Evolutionary conservation across 2,329 filamentous ascomycete genomes (phyloP).

Genomic region (Pseudocercospora fijiensis): DNA sequence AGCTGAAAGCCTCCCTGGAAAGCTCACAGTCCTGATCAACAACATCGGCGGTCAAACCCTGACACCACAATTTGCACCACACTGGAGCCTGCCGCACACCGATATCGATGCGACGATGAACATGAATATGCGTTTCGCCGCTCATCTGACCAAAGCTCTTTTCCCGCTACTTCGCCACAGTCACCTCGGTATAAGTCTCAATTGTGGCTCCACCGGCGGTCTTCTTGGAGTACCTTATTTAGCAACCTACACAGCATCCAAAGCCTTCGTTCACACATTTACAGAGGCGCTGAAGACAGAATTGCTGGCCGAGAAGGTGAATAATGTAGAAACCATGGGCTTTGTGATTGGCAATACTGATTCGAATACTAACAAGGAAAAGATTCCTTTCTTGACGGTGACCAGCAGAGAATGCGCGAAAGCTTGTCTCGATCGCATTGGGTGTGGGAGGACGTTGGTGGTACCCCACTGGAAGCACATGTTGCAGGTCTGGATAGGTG

Average conservation of each 20-base stretch:
- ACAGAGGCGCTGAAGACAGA: conserved; percentile 37
- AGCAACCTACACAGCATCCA: conserved; percentile 45
- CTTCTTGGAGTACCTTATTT: conserved; percentile 47
- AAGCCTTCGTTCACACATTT: conserved; percentile 46
- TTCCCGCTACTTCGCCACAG: conserved; percentile 45
- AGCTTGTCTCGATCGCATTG: conserved; percentile 6
- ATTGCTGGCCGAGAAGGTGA: neutral
- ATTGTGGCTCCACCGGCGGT: conserved; percentile 49
- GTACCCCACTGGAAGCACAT: conserved; percentile 6
- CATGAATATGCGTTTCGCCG: conserved; percentile 51
- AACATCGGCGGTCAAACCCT: conserved; percentile 49
- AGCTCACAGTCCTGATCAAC: conserved; percentile 55
- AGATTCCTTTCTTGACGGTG: conserved; percentile 10
- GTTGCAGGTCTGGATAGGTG: neutral
- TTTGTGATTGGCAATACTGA: conserved; percentile 6
- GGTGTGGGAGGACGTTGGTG: neutral
- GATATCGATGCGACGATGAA: conserved; percentile 45
- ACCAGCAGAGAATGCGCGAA: conserved; percentile 3
- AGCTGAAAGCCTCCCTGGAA: conserved; percentile 15
- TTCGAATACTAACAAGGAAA: conserved; percentile 8
- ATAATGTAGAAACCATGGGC: conserved; percentile 6
- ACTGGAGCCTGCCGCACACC: neutral
- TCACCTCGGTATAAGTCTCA: conserved; percentile 49
- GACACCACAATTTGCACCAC: neutral
- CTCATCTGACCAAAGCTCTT: conserved; percentile 48